Evolutionary conservation across 1,284 basidiomycete species (phyloP), one percentile per base, ranked within the genome.

Genomic region (Ceratobasidium sp.): DNA sequence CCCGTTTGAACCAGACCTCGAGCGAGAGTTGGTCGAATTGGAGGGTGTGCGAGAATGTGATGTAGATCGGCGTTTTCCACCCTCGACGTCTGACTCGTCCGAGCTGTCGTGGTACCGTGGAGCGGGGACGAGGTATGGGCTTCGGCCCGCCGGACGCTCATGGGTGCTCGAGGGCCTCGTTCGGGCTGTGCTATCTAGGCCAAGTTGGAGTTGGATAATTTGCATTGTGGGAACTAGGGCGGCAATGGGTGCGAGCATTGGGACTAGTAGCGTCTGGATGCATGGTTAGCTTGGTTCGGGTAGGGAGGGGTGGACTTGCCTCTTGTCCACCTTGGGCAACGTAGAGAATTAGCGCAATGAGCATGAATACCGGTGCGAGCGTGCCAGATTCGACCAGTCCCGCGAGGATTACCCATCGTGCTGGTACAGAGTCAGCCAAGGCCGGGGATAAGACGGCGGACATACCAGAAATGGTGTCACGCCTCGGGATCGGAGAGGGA

Each of bases 201-300:
- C 62, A 50, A 67, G 62, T 45, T 67, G 62, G 38, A 67, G 50
- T 45, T 67, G 62, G 32, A 67, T 52, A 12, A 67, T 67, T 27
- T 67, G 62, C 22, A 67, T 35, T 0, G 62, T 67, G 1, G 62
- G 62, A 8, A 67, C 20, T 3, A 67, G 62, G 15, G 62, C 62
- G 40, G 62, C 62, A 35, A 67, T 20, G 27, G 62, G 62, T 1
- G 62, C 29, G 7, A 67, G 62, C 13, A 67, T 49, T 4, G 62
- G 50, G 8, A 54, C 62, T 15, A 67, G 49, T 1, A 67, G 22
- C 6, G 50, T 53, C 62, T 67, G 40, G 7, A 8, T 35, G 45
- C 49, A 38, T 22, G 2, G 25, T 32, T 34, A 50, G 45, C 7
- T n/a, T 10, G 12, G 40, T 20, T 13, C n/a, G 7, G 29, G 32